Evolutionary conservation across 768 basidiomycete species (phyloP).

Genomic region (Lyophyllum semitale): DNA sequence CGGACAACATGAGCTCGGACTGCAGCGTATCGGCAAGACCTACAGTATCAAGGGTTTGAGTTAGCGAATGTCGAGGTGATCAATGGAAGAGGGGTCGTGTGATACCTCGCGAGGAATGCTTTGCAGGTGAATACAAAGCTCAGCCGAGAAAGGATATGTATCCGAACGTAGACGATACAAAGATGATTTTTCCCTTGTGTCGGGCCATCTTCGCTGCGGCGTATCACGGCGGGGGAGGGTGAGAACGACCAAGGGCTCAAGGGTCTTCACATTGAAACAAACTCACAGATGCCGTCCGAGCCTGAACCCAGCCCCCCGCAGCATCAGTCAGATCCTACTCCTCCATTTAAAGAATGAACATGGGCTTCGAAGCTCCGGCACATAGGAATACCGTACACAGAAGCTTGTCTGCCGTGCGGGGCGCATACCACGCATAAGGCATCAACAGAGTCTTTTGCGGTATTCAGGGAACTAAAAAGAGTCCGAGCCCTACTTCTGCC

Average conservation of each 20-base stretch:
- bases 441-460: slow-evolving; percentile 48
- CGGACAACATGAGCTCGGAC: slow-evolving; percentile 77
- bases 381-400: slow-evolving; percentile 82
- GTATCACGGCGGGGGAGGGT: slow-evolving; percentile 34
- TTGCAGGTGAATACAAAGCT: slow-evolving; percentile 78
- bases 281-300: slow-evolving; percentile 56
- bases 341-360: slow-evolving; percentile 71
- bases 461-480: slow-evolving; percentile 70
- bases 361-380: slow-evolving; percentile 71
- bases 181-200: slow-evolving; percentile 67
- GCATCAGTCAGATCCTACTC: slow-evolving; percentile 55
- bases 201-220: slow-evolving; percentile 69
- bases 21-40: slow-evolving; percentile 84
- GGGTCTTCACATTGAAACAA: neutral
- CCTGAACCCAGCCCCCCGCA: slow-evolving; percentile 48
- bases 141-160: slow-evolving; percentile 80
- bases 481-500: slow-evolving; percentile 85
- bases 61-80: neutral
- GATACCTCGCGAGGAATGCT: slow-evolving; percentile 81
- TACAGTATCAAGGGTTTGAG: slow-evolving; percentile 29
- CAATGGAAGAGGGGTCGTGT: neutral
- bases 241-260: no score
- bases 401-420: slow-evolving; percentile 54
- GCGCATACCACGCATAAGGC: slow-evolving; percentile 63
- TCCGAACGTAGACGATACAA: slow-evolving; percentile 75